These are phyloP conservation scores for Brassica nigra DNA, from an alignment of 345 rosid genomes.

Conservation along the genomic window DNA sequence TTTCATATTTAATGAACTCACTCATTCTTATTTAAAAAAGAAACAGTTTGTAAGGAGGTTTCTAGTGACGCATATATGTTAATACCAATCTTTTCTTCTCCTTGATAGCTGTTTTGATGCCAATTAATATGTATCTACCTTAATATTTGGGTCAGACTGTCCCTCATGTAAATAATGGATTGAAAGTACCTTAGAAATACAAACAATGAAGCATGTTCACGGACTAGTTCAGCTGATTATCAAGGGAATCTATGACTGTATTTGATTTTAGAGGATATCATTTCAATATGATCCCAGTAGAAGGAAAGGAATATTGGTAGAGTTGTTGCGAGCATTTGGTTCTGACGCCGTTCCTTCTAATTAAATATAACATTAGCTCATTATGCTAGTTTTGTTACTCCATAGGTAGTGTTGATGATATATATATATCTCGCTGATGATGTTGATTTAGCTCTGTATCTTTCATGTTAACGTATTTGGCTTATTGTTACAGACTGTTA, in stretches of 20 bases:
- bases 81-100: background rate
- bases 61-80: background rate
- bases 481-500: slow-evolving; percentile 52
- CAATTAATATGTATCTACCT: background rate
- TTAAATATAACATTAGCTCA: background rate
- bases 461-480: slow-evolving; percentile 6
- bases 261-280: background rate
- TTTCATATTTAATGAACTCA: background rate
- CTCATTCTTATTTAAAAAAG: too few relatives aligned
- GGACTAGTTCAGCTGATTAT: slow-evolving; percentile 1
- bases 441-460: slow-evolving; percentile 8
- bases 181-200: background rate
- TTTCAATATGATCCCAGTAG: background rate
- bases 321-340: slow-evolving; percentile 10
- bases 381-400: background rate
- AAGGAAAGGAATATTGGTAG: background rate
- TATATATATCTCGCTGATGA: background rate
- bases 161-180: background rate
- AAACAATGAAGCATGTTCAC: background rate
- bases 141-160: slow-evolving; percentile 1
- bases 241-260: background rate
- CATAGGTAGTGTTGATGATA: background rate
- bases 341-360: background rate
- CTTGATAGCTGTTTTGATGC: background rate
- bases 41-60: background rate